A percentile compares a stretch with the other conserved stretches of the same genome.
These are phyloP conservation scores for Chlorociboria aeruginascens DNA, from an alignment of 495 filamentous ascomycete species.

Conservation along the genomic window DNA sequence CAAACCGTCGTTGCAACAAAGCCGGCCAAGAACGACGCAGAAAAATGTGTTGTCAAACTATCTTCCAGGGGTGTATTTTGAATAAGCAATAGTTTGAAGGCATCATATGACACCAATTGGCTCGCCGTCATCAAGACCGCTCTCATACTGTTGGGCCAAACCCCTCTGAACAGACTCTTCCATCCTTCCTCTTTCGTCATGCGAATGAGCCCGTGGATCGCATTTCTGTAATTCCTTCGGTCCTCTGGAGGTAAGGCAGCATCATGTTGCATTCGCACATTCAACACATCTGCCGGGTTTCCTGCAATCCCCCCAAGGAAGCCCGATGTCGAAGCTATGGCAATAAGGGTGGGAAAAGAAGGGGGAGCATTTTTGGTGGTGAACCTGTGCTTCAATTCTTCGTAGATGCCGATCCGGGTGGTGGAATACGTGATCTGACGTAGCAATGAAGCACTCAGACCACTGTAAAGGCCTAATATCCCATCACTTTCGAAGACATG, in stretches of 20 bases:
- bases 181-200: slow-evolving; percentile 68
- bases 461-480: slow-evolving; percentile 66
- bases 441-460: slow-evolving; percentile 81
- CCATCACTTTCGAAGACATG: slow-evolving; percentile 58
- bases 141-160: slow-evolving; percentile 81
- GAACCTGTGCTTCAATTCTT: slow-evolving; percentile 67
- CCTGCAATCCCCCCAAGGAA: slow-evolving; percentile 83
- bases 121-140: slow-evolving; percentile 89
- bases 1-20: slow-evolving; percentile 93
- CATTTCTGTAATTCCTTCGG: slow-evolving; percentile 80
- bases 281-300: slow-evolving; percentile 90
- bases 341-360: slow-evolving; percentile 59
- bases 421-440: slow-evolving; percentile 90
- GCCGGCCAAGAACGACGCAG: slow-evolving; percentile 72
- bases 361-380: slow-evolving; percentile 37
- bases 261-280: slow-evolving; percentile 98
- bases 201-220: slow-evolving; percentile 71
- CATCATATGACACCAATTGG: slow-evolving; percentile 86
- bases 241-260: slow-evolving; percentile 60
- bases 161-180: slow-evolving; percentile 66
- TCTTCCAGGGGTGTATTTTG: slow-evolving; percentile 58
- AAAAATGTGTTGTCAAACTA: slow-evolving; percentile 73
- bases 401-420: slow-evolving; percentile 88
- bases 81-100: slow-evolving; percentile 73
- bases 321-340: slow-evolving; percentile 70